These are phyloP conservation scores for Leccinum sublutescens DNA, from an alignment of 768 basidiomycete genomes.

Conservation along the genomic window DNA sequence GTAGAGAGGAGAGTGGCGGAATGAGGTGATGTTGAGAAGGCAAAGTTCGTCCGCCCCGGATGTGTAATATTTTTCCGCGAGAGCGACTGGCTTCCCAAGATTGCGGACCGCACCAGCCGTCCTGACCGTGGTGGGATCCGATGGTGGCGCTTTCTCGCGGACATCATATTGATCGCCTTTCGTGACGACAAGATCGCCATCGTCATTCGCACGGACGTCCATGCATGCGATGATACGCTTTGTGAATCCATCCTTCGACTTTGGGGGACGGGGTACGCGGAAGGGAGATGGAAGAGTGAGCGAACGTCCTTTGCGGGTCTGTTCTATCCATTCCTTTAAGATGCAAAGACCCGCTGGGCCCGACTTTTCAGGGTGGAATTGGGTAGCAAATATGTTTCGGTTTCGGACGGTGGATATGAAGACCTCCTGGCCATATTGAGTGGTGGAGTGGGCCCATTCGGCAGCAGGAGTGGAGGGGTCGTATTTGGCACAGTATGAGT, in stretches of 20 bases:
- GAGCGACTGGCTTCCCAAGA: conserved; percentile 93
- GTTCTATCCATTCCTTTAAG: conserved; percentile 75
- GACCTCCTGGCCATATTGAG: conserved; percentile 91
- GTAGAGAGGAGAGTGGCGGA: conserved; percentile 90
- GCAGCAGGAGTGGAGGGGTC: conserved; percentile 57
- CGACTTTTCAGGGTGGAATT: conserved; percentile 99
- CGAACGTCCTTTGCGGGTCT: conserved; percentile 43
- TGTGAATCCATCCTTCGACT: conserved; percentile 66
- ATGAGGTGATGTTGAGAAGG: conserved; percentile 98
- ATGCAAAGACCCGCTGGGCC: conserved; percentile 82
- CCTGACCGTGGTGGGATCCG: conserved; percentile 33
- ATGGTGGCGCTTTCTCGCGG: conserved; percentile 64
- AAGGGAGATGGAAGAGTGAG: conserved; percentile 24
- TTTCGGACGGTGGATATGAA: conserved; percentile 85
- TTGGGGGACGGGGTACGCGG: conserved; percentile 38
- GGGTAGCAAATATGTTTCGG: conserved; percentile 85
- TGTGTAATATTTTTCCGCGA: conserved; percentile 81
- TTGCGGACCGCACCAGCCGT: conserved; percentile 85
- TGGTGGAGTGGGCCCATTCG: conserved; percentile 80
- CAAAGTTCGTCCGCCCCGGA: conserved; percentile 95
- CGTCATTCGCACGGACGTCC: conserved; percentile 95
- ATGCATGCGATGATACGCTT: conserved; percentile 96
- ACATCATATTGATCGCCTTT: conserved; percentile 99
- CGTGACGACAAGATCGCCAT: conserved; percentile 96
- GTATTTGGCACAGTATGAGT: conserved; percentile 88